Evolutionary conservation across 768 basidiomycete species (phyloP).

Genomic region (Rhizopogon salebrosus): DNA sequence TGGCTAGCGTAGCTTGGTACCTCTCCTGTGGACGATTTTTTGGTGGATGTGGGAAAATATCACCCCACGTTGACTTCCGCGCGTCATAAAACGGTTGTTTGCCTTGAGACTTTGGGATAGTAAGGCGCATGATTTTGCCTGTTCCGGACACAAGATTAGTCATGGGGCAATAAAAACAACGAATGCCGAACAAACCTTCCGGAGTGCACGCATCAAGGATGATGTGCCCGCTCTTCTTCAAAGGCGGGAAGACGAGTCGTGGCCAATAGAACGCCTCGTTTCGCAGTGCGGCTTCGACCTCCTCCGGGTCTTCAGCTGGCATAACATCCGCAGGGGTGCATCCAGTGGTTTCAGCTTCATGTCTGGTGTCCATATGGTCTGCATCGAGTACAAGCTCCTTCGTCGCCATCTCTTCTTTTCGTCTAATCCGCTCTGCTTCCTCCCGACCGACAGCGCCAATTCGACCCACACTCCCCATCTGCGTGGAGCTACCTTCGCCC

Average conservation of each 20-base stretch:
- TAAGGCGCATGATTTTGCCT: conserved; percentile 92
- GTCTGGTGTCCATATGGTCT: conserved; percentile 6
- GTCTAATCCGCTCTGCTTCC: conserved; percentile 20
- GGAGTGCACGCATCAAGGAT: conserved; percentile 84
- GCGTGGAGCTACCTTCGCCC: background rate
- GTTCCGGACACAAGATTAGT: background rate
- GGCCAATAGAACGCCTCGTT: conserved; percentile 86
- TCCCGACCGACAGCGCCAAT: conserved; percentile 25
- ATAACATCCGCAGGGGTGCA: conserved; percentile 8
- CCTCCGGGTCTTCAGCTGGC: conserved; percentile 10
- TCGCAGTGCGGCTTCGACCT: conserved; percentile 52
- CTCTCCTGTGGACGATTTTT: conserved; percentile 74
- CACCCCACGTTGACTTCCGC: conserved; percentile 90
- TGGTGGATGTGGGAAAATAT: conserved; percentile 86
- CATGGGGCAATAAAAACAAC: background rate
- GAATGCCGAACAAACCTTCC: conserved; percentile 47
- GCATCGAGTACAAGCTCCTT: conserved; percentile 22
- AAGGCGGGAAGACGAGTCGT: conserved; percentile 84
- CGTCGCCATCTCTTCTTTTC: conserved; percentile 9
- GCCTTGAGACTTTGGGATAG: conserved; percentile 91
- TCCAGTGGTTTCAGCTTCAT: background rate
- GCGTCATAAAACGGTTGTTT: conserved; percentile 94
- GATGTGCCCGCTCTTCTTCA: conserved; percentile 89
- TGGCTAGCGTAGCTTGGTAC: conserved; percentile 32
- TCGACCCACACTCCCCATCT: conserved; percentile 18